phyloP scores from a whole-genome alignment of 2,329 filamentous ascomycete genomes.

The Ilyonectria sp. region DNA sequence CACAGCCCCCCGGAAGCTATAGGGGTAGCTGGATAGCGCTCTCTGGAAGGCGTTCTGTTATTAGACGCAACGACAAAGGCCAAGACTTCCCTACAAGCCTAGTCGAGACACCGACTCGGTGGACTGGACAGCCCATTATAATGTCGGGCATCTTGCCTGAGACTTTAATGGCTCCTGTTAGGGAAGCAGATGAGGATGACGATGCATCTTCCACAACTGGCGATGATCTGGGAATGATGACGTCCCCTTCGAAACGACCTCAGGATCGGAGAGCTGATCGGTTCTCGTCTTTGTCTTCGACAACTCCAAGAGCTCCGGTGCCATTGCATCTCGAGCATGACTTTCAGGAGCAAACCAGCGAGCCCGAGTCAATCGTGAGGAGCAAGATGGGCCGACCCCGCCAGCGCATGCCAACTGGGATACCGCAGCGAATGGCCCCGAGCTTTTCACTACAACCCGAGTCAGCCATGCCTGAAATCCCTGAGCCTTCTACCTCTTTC shows the following conservation, averaged over 20 bases:
- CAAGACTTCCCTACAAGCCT: conserved; percentile 41
- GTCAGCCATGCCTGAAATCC: conserved; percentile 13
- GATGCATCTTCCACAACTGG: conserved; percentile 41
- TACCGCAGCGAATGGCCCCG: conserved; percentile 15
- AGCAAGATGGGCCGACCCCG: conserved; percentile 9
- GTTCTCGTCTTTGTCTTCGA: conserved; percentile 53
- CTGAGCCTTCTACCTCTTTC: conserved; percentile 5
- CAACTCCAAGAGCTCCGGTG: conserved; percentile 60
- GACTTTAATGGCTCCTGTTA: conserved; percentile 51
- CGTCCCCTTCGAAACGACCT: conserved; percentile 41
- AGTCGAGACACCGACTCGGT: conserved; percentile 62
- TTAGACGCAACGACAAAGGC: conserved; percentile 41
- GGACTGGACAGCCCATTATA: conserved; percentile 59
- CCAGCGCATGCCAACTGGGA: conserved; percentile 25
- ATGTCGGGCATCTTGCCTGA: conserved; percentile 51
- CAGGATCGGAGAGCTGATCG: conserved; percentile 39
- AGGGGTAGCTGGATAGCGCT: conserved; percentile 48
- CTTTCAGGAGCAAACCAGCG: conserved; percentile 44
- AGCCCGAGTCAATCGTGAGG: conserved; percentile 13
- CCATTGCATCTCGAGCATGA: conserved; percentile 60
- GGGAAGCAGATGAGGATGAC: conserved; percentile 50
- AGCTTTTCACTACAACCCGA: conserved; percentile 9
- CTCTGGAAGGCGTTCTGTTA: conserved; percentile 44
- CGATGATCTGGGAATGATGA: conserved; percentile 40
- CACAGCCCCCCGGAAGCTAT: conserved; percentile 32